A percentile compares a stretch with the other conserved stretches of the same genome.
These are phyloP conservation scores for Adansonia grandidieri DNA, from an alignment of 441 rosid species.

Conservation along the genomic window DNA sequence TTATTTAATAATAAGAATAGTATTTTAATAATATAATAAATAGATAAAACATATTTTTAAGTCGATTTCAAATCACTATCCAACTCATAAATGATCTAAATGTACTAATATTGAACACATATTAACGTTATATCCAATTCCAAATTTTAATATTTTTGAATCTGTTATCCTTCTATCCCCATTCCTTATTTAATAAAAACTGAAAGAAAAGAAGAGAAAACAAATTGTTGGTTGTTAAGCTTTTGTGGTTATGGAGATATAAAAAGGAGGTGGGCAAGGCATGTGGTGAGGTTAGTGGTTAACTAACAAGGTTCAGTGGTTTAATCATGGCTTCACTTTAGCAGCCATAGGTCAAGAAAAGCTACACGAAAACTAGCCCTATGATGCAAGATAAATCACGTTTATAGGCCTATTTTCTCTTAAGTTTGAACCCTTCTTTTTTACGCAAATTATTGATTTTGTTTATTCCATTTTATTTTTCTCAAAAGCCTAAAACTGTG, in stretches of 20 bases:
- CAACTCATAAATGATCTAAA: too few relatives aligned
- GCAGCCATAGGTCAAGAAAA: conserved; percentile 25
- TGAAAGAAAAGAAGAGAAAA: too few relatives aligned
- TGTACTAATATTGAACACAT: too few relatives aligned
- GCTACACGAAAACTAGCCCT: conserved; percentile 20
- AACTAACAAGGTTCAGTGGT: conserved; percentile 16
- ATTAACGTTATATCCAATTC: too few relatives aligned
- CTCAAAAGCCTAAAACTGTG: conserved; percentile 54
- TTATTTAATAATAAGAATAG: too few relatives aligned
- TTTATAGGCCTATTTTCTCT: conserved; percentile 23
- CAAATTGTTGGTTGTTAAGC: background rate
- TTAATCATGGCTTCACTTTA: conserved; percentile 33
- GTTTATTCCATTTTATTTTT: conserved; percentile 21
- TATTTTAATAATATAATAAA: too few relatives aligned
- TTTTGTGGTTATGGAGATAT: conserved; percentile 20
- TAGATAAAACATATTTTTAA: too few relatives aligned
- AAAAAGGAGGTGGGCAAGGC: conserved; percentile 9
- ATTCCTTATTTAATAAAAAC: too few relatives aligned
- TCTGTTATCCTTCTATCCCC: too few relatives aligned
- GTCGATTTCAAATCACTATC: too few relatives aligned
- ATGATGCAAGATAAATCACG: conserved; percentile 28
- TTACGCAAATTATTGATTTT: conserved; percentile 44
- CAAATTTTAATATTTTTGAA: too few relatives aligned
- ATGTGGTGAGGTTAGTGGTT: background rate
- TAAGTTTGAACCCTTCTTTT: conserved; percentile 44